Evolutionary conservation across 495 filamentous ascomycete species (phyloP).

Genomic region (Neurospora sp.): DNA sequence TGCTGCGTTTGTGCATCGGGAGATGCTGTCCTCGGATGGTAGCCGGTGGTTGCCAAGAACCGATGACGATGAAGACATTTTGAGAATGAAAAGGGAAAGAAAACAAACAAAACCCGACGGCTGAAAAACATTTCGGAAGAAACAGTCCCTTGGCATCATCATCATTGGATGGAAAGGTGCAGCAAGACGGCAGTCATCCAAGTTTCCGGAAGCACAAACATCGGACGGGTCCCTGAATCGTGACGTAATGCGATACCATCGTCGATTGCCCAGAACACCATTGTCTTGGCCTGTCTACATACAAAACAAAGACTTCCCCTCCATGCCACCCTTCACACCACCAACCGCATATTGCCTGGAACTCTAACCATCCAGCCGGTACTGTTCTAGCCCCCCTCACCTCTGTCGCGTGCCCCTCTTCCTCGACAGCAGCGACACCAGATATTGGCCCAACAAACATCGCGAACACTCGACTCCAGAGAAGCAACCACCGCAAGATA

Average conservation of each 20-base stretch:
- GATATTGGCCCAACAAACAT: not conserved
- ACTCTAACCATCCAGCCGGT: not conserved
- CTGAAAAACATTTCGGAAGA: not conserved
- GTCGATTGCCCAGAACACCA: not conserved
- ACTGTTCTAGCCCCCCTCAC: not conserved
- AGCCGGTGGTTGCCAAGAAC: not conserved
- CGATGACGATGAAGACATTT: not conserved
- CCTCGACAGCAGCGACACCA: no score
- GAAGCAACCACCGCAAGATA: not conserved
- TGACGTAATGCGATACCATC: not conserved
- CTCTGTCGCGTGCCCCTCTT: not conserved
- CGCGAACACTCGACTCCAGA: not conserved
- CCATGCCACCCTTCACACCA: not conserved
- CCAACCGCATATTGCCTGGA: not conserved
- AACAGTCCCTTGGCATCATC: not conserved
- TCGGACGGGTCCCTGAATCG: not conserved
- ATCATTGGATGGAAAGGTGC: not conserved
- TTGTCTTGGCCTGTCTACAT: not conserved
- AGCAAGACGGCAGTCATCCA: not conserved
- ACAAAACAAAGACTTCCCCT: not conserved
- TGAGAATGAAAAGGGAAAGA: not conserved
- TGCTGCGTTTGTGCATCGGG: not conserved
- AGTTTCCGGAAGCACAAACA: not conserved
- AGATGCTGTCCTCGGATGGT: not conserved
- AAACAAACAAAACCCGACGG: not conserved